phyloP scores from a whole-genome alignment of 1,139 yeast genomes.

The Suhomyces terraborum region DNA sequence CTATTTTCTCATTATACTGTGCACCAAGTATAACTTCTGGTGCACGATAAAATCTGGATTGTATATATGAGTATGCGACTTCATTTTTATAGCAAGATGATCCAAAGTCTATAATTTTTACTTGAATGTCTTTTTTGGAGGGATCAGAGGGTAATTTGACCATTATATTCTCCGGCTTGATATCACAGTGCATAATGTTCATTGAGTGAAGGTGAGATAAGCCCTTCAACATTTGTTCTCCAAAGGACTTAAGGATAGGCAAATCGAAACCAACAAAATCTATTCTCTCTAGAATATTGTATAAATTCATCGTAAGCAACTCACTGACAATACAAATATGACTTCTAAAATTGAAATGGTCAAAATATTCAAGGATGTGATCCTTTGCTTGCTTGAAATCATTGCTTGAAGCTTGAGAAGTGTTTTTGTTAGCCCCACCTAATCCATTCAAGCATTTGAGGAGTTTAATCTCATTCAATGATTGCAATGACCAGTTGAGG shows the following conservation, averaged over 20 bases:
- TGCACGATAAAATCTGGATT: conserved; percentile 66
- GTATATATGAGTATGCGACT: conserved; percentile 58
- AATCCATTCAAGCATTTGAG: conserved; percentile 47
- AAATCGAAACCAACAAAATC: conserved; percentile 63
- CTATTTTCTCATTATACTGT: conserved; percentile 57
- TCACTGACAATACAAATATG: conserved; percentile 85
- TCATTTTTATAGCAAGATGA: conserved; percentile 55
- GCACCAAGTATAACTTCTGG: conserved; percentile 87
- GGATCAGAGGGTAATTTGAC: conserved; percentile 34
- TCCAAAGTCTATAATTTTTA: conserved; percentile 69
- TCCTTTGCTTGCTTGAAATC: conserved; percentile 15
- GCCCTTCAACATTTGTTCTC: conserved; percentile 60
- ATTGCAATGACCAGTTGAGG: conserved; percentile 74
- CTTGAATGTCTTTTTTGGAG: conserved; percentile 25
- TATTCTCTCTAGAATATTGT: conserved; percentile 62
- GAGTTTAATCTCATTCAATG: conserved; percentile 74
- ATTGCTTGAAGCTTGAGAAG: background rate
- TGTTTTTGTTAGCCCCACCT: background rate
- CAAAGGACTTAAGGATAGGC: conserved; percentile 50
- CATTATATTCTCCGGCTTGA: conserved; percentile 73
- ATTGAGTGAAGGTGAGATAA: conserved; percentile 58
- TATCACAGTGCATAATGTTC: conserved; percentile 75
- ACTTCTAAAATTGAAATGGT: conserved; percentile 78
- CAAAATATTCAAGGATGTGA: conserved; percentile 56
- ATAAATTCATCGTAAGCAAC: conserved; percentile 65